A percentile compares a stretch with the other conserved stretches of the same genome.
Conservation (phyloP, 2,329 filamentous ascomycete genomes). For the Chalara sp. region DNA sequence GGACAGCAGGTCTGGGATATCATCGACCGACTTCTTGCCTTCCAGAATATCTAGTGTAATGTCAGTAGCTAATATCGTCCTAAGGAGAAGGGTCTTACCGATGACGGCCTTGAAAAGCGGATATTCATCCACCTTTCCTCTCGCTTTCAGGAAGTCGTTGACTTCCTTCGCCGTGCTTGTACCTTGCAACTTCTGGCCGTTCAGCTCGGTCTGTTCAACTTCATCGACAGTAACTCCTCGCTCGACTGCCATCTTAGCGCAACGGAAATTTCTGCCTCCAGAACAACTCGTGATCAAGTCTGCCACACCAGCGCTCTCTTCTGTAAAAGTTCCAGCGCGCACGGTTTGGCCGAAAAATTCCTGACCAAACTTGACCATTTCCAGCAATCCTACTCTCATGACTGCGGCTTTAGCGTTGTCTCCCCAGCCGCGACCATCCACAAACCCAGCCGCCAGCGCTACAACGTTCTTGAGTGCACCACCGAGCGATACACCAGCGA, state of each 20-base stretch:
- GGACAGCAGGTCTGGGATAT: slow-evolving; percentile 62
- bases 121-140: slow-evolving; percentile 74
- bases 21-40: slow-evolving; percentile 68
- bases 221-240: slow-evolving; percentile 75
- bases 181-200: slow-evolving; percentile 95
- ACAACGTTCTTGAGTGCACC: slow-evolving; percentile 97
- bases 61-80: slow-evolving; percentile 6
- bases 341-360: slow-evolving; percentile 85
- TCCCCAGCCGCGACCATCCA: slow-evolving; percentile 93
- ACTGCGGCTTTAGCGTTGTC: slow-evolving; percentile 98
- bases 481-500: slow-evolving; percentile 92
- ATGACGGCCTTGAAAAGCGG: slow-evolving; percentile 89
- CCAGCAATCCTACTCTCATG: slow-evolving; percentile 90
- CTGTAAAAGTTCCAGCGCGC: slow-evolving; percentile 83
- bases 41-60: slow-evolving; percentile 58
- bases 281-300: slow-evolving; percentile 93
- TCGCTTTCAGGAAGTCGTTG: slow-evolving; percentile 75
- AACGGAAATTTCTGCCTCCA: slow-evolving; percentile 88
- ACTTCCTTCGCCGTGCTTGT: slow-evolving; percentile 90
- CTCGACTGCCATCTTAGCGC: slow-evolving; percentile 81
- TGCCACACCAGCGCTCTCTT: slow-evolving; percentile 89
- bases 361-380: slow-evolving; percentile 95
- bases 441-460: slow-evolving; percentile 87
- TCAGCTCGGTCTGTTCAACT: slow-evolving; percentile 82
- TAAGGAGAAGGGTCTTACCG: slow-evolving; percentile 12